Percentiles rank a stretch among this genome's conserved stretches.
phyloP scores from a whole-genome alignment of 2,329 filamentous ascomycete genomes.

The Epichloe baconii region DNA sequence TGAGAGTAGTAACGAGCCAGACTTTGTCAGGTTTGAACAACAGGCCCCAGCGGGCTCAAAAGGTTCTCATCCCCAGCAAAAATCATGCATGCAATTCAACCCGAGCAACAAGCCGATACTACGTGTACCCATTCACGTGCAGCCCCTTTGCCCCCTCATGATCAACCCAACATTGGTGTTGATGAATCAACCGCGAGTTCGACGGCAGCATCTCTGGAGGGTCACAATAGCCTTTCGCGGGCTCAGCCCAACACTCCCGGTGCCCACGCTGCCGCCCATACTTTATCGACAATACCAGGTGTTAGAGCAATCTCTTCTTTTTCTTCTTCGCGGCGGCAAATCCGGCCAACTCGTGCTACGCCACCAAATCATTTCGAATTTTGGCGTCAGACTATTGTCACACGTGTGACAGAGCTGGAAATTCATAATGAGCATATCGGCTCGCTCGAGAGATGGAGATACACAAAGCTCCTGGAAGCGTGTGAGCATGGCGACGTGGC shows the following conservation, averaged over 20 bases:
- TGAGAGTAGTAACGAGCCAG: background rate
- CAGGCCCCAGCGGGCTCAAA: background rate
- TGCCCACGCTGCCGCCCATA: background rate
- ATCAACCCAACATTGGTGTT: background rate
- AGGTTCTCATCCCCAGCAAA: background rate
- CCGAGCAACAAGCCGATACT: background rate
- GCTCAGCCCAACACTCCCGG: background rate
- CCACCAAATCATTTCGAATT: background rate
- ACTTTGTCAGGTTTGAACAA: background rate
- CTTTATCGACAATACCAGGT: background rate
- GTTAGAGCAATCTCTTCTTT: background rate
- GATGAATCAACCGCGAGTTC: background rate
- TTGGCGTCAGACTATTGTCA: background rate
- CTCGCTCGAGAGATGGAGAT: conserved; percentile 31
- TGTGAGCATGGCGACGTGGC: conserved; percentile 43
- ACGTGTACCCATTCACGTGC: background rate
- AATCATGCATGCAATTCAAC: background rate
- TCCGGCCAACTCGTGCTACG: background rate
- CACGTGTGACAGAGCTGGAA: background rate
- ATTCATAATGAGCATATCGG: conserved; percentile 7
- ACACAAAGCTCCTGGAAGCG: conserved; percentile 43
- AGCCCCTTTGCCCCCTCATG: background rate
- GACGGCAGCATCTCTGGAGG: background rate
- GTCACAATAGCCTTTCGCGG: background rate
- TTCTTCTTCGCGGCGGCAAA: background rate